phyloP scores from a whole-genome alignment of 106 monocot species.

The Apostasia shenzhenica region DNA sequence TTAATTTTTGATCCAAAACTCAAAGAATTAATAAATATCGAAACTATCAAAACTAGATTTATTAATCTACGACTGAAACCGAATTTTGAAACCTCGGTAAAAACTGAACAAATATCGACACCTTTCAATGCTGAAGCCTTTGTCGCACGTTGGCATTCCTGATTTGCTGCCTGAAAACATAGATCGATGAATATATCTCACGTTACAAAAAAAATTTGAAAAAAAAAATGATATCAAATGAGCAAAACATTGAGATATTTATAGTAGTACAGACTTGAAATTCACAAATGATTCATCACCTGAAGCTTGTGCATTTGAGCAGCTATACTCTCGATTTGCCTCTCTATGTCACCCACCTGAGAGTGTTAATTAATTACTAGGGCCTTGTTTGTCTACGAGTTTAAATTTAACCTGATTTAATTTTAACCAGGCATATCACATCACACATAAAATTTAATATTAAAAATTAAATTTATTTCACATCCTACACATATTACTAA shows the following conservation, averaged over 20 bases:
- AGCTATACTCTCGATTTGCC: constrained; percentile 32
- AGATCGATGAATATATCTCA: neutral
- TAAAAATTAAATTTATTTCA: no score
- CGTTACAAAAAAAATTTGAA: neutral
- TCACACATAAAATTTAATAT: no score
- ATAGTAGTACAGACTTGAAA: no score
- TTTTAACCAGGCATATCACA: no score
- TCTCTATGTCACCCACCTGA: constrained; percentile 48
- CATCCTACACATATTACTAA: no score
- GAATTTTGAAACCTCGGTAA: no score
- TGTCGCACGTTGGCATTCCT: constrained; percentile 32
- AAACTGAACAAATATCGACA: neutral
- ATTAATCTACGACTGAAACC: no score
- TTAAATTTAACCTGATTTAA: no score
- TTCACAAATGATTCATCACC: constrained; percentile 12
- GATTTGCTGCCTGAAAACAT: constrained; percentile 33
- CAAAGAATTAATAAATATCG: no score
- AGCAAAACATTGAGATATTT: neutral
- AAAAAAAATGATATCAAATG: neutral
- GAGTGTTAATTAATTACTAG: neutral
- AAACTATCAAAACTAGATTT: no score
- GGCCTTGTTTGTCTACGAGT: no score
- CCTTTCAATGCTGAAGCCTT: constrained; percentile 58
- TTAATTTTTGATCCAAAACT: no score
- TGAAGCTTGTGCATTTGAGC: constrained; percentile 27